Base-by-base conservation (phyloP, 345 rosid genomes). In the Camelina neglecta region DNA sequence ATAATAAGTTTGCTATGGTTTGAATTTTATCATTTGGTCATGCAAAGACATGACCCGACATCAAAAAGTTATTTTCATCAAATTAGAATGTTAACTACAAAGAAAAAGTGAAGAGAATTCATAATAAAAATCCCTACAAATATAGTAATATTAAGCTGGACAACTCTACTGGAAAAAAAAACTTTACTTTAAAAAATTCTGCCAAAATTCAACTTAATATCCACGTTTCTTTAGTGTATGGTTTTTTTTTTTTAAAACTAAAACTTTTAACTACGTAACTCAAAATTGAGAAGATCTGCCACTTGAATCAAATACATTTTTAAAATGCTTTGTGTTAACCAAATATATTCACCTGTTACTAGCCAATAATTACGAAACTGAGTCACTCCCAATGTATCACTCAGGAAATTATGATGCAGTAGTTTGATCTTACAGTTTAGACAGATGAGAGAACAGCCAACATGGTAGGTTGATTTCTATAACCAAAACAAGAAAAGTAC, bases 401-500 rank as follows among this genome's bases (percentile, higher is more conserved):
- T 16, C 47, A 55, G 65, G 36, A 73, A 65, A 45, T 33, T 56
- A 16, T 45, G 4, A 35, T 35, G 35, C 18, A 18, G 18, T 31
- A 20, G 61, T 42, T 35, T 29, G 71, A 35, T 50, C 24, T 50
- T 50, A 50, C 6, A 21, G 48, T 48, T 44, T 58, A 47, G 72
- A 38, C 42, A 58, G 63, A 54, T 16, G 53, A 67, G 79, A 67
- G 49, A 58, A 59, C 55, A 50, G 10, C 68, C 54, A 75, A 18
- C 68, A 31, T 67, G 48, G 73, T 58, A 29, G 36, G 73, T 75
- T 60, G 62, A 67, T 67, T 67, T 29, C 18, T 35, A 2, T 60
- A 39, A 59, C 62, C 68, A 67, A 67, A 75, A 18, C 36, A 75
- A 60, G 79, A 67, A 75, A 51, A 39, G 24, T 13, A 18, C 41